Percentiles rank a stretch among this genome's conserved stretches.
Evolutionary conservation across 345 rosid genomes (phyloP).

Genomic region (Populus deltoides): DNA sequence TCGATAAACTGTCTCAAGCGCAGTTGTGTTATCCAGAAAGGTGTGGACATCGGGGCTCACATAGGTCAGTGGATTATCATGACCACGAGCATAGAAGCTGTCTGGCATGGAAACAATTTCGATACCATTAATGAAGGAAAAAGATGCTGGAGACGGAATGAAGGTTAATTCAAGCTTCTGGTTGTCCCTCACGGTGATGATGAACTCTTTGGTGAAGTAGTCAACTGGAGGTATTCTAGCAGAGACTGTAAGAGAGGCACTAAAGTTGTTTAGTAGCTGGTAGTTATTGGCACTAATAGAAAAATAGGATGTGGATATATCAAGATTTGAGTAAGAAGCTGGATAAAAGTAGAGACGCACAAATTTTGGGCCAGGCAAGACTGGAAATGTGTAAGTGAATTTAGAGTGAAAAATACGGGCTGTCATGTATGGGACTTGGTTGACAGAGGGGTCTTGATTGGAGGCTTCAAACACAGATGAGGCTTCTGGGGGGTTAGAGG

Average conservation of each 20-base stretch:
- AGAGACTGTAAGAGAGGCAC: constrained; percentile 4
- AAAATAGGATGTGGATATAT: background rate
- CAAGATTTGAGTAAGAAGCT: background rate
- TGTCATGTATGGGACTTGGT: no score
- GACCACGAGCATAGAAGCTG: background rate
- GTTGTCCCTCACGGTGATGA: background rate
- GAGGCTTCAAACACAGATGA: no score
- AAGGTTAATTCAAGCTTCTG: background rate
- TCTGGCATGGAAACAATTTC: background rate
- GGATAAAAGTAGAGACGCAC: no score
- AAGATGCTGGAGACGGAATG: background rate
- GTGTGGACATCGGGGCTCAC: background rate
- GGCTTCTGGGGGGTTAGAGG: no score
- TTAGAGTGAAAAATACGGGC: no score
- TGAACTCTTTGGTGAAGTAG: background rate
- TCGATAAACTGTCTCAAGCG: background rate
- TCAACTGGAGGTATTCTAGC: background rate
- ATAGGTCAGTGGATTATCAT: background rate
- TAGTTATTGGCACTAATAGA: background rate
- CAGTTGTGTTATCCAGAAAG: background rate
- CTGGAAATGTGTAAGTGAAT: no score
- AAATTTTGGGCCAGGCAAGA: no score
- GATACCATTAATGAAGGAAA: constrained; percentile 3
- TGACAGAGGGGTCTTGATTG: no score
- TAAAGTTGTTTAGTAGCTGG: constrained; percentile 11